These are phyloP conservation scores for Blastomyces gilchristii DNA, from an alignment of 2,329 filamentous ascomycete species.

Conservation along the genomic window DNA sequence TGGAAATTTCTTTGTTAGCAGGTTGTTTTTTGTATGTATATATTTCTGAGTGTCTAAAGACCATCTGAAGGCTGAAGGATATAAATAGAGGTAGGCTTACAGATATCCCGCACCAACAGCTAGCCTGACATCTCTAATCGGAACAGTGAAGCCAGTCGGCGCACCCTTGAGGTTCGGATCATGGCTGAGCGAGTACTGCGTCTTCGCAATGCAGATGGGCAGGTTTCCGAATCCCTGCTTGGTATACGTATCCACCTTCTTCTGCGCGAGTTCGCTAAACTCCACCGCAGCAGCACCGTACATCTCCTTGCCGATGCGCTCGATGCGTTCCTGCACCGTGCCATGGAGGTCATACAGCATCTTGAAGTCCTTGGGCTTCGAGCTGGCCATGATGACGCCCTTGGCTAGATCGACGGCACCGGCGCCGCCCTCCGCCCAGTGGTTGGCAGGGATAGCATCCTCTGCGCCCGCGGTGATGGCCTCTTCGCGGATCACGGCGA, in stretches of 20 bases:
- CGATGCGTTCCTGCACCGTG: constrained; percentile 77
- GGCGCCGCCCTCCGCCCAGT: constrained; percentile 91
- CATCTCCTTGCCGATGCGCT: constrained; percentile 83
- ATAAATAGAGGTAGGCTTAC: constrained; percentile 40
- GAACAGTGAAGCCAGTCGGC: constrained; percentile 85
- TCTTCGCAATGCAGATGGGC: constrained; percentile 96
- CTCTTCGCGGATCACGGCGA: constrained; percentile 80
- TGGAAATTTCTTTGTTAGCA: constrained; percentile 27
- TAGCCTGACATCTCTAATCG: constrained; percentile 86
- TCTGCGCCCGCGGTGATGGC: constrained; percentile 84
- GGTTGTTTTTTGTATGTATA: background rate
- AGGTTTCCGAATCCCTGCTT: constrained; percentile 85
- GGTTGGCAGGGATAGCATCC: constrained; percentile 86
- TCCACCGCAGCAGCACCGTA: constrained; percentile 85
- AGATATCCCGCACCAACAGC: constrained; percentile 89
- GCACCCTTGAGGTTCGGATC: constrained; percentile 91
- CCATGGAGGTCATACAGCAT: constrained; percentile 75
- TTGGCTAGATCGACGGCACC: constrained; percentile 83
- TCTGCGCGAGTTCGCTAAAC: constrained; percentile 86
- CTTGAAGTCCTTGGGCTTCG: constrained; percentile 77
- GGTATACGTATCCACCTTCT: constrained; percentile 92
- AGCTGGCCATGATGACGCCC: constrained; percentile 70
- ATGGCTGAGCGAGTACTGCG: constrained; percentile 91
- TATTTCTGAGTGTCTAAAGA: constrained; percentile 5
- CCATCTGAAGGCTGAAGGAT: no score